Base-by-base conservation (phyloP, 1,284 basidiomycete genomes). In the Pseudozyma tsukubaensis region DNA sequence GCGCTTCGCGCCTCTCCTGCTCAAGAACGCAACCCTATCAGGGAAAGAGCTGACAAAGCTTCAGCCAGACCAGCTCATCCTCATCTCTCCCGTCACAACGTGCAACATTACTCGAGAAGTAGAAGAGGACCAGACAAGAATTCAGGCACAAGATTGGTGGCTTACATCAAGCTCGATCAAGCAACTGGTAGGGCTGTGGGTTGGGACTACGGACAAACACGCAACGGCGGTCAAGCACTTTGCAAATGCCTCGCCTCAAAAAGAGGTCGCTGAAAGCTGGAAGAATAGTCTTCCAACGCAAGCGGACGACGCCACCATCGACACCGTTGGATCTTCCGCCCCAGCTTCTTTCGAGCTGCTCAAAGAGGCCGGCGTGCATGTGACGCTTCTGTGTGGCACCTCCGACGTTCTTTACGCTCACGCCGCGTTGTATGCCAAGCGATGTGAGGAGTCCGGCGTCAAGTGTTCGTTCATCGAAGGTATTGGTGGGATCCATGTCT, bases 121-220 rank as follows among this genome's bases (percentile, higher is more conserved):
- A 4, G 39, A 29, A 12, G 14, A 54, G 29, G 19, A 44, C 11
- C 43, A 35, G 52, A 24, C 13, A 3, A 39, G 32, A 32, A 35
- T 54, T 14, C 52, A 54, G 14, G 24, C 52, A 19, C 40, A 54
- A 35, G 52, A 54, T 24, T 54, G 52, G 52, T 54, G 52, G 52
- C 42, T 54, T 6, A 34, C 39, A 9, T 11, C 14, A 4, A 43
- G 19, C 7, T 1, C 32, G 6, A 32, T 42, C n/a, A 13, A 54
- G n/a, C 24, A 54, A 11, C 6, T 29, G 13, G 18, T 21, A n/a
- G 4, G 21, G 24, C 24, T 44, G 10, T 54, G 52, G 52, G 24
- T 35, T 19, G 52, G 52, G 16, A n/a, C 52, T 16, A 11, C 18
- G 9, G 14, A n/a, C 4, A 4, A 19, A 4, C 49, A 39, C 14